Evolutionary conservation across 2,329 filamentous ascomycete genomes (phyloP), one percentile per base, ranked within the genome.

Genomic region (Sclerotinia sclerotiorum): DNA sequence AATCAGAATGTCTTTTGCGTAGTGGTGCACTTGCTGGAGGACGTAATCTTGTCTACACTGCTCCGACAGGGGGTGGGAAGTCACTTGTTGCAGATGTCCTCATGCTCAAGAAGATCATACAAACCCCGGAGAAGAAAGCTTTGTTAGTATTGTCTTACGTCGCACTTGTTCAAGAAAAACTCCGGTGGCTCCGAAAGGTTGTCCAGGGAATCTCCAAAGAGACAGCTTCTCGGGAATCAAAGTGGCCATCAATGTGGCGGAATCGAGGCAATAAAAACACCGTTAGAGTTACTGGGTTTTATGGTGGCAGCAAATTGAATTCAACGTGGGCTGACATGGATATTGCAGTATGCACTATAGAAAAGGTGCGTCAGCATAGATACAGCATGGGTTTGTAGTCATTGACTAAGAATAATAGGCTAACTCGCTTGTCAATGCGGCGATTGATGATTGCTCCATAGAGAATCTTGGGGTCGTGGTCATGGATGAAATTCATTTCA

Each of bases 401-500:
- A 56, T 52, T 35, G 32, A 21, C 55, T 67, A 55, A 72, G 48
- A 49, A 27, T 19, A 46, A 58, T 54, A 92, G 89, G 90, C 90
- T 66, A 94, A 93, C 74, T 84, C 88, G 15, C 82, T 94, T 51
- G 83, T 93, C 39, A 93, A 94, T 73, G 81, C 84, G 29, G 88
- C 90, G 19, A 91, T 93, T 72, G 88, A 91, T 70, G 89, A 93
- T 71, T 87, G 85, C 74, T 86, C 83, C 4, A 69, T 92, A 69
- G 80, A 83, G n/a, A 83, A 87, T 27, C 80, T 94, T 55, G 86
- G 85, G 58, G 81, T 88, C 15, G 85, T 93, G 24, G 89, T 93
- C 19, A 81, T 93, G 46, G 91, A 94, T 74, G 91, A 94, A 76
- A 80, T 93, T n/a, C 91, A 94, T 76, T 93, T 94, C 90, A 83